phyloP scores from a whole-genome alignment of 78 protist genomes.

The Dictyostelium discoideum region DNA sequence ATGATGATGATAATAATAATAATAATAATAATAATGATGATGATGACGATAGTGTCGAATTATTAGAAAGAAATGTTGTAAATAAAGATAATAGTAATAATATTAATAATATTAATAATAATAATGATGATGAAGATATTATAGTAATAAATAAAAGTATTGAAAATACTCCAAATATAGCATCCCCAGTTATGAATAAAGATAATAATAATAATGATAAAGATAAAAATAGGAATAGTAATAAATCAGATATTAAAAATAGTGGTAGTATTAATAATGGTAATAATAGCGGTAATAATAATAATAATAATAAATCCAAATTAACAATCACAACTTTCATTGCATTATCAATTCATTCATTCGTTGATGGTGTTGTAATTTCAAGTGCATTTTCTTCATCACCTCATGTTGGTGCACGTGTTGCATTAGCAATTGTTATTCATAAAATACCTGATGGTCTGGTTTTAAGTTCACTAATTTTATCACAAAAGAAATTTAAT shows the following conservation, averaged over 20 bases:
- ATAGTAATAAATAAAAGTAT: not conserved
- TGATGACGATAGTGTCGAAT: not conserved
- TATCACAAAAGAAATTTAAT: constrained; percentile 45
- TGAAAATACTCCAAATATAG: not conserved
- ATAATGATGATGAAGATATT: not conserved
- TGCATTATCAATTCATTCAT: constrained; percentile 67
- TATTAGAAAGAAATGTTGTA: not conserved
- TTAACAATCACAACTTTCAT: constrained; percentile 63
- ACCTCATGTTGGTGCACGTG: constrained; percentile 59
- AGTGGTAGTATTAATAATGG: not conserved
- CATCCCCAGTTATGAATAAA: not conserved
- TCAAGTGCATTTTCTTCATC: constrained; percentile 68
- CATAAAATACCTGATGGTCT: constrained; percentile 78
- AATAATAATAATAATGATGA: not conserved
- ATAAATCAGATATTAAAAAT: not conserved
- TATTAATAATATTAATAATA: not conserved
- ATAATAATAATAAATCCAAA: constrained; percentile 19
- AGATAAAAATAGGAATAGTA: not conserved
- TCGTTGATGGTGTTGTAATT: constrained; percentile 74
- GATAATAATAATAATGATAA: not conserved
- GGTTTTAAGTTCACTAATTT: constrained; percentile 45
- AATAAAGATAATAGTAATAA: not conserved
- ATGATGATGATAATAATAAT: not conserved
- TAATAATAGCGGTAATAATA: not conserved
- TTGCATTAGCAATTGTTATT: constrained; percentile 64